Evolutionary conservation across 73 alveolate species (phyloP).

Genomic region (Durusdinium trenchii): DNA sequence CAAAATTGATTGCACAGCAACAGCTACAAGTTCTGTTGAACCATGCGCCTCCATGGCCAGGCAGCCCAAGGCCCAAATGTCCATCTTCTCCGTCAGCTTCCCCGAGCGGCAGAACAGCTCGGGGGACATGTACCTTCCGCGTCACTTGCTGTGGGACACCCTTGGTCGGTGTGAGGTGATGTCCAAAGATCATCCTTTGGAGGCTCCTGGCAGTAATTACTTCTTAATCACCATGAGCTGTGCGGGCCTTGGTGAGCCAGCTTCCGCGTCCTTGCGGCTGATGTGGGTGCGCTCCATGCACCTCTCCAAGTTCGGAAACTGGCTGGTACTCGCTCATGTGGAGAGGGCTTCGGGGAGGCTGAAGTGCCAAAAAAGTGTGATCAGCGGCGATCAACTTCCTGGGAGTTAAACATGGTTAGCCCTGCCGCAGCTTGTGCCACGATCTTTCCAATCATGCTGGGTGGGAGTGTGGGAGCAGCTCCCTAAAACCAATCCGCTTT

Average conservation of each 20-base stretch:
- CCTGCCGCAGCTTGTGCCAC: no score
- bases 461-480: no score
- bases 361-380: neutral
- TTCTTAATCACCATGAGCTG: neutral
- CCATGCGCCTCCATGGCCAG: conserved; percentile 54
- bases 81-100: conserved; percentile 74
- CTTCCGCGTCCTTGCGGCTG: conserved; percentile 58
- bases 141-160: neutral
- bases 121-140: conserved; percentile 70
- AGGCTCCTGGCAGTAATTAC: neutral
- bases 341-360: no score
- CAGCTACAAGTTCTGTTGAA: no score
- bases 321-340: no score
- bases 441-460: no score
- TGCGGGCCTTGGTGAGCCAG: conserved; percentile 92
- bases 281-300: conserved; percentile 95
- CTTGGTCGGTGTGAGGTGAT: no score
- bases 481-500: no score
- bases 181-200: no score
- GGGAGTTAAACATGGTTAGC: no score
- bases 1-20: no score
- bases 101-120: conserved; percentile 60
- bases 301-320: neutral
- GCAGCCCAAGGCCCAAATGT: conserved; percentile 94
- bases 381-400: no score